Evolutionary conservation across 148 eudicot species (phyloP).

Genomic region (Nepenthes mirabilis): DNA sequence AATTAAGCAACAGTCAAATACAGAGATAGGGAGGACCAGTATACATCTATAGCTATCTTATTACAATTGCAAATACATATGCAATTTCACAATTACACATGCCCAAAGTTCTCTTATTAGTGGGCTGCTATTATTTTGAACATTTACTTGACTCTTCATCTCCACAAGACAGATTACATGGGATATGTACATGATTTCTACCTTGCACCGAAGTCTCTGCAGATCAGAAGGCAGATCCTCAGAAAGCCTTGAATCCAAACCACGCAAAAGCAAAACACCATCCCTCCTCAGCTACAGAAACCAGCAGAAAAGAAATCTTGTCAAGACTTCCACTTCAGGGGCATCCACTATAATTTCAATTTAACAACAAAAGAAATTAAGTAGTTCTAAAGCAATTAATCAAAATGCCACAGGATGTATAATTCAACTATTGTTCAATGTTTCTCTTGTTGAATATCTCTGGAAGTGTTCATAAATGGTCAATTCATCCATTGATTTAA

Average conservation of each 20-base stretch:
- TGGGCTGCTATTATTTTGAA: no score
- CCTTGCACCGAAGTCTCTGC: conserved; percentile 99
- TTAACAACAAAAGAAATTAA: neutral
- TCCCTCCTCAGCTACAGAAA: conserved; percentile 63
- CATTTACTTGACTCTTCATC: neutral
- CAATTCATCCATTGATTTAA: no score
- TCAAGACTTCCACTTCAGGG: neutral
- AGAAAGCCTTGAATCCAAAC: conserved; percentile 85
- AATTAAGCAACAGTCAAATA: neutral
- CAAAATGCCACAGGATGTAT: no score
- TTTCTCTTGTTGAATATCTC: no score
- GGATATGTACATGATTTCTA: conserved; percentile 12
- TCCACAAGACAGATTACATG: neutral
- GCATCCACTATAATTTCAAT: neutral
- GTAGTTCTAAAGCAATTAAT: neutral
- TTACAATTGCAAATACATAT: no score
- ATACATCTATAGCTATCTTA: no score
- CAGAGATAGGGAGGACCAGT: no score
- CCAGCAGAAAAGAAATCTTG: conserved; percentile 2
- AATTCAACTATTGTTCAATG: no score
- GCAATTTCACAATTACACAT: no score
- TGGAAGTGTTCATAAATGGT: no score
- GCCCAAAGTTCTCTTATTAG: no score
- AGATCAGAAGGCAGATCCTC: conserved; percentile 90
- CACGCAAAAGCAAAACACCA: conserved; percentile 69